Evolutionary conservation across 176 grass and related monocot species (phyloP).

Genomic region (Carex scoparia): DNA sequence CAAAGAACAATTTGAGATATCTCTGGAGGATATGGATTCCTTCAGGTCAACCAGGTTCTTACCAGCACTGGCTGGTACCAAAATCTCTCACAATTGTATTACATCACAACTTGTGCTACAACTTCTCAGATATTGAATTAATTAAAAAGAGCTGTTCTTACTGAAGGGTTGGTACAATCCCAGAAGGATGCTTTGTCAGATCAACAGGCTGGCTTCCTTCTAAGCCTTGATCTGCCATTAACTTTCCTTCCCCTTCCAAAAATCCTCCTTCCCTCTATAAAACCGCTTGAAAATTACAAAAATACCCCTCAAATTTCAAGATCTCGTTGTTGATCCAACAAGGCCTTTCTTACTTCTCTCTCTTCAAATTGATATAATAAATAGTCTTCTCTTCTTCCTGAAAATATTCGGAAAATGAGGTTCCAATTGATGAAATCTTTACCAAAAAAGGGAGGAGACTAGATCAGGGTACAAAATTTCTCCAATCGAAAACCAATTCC

Average conservation of each 20-base stretch:
- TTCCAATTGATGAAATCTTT: neutral
- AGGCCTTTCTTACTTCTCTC: neutral
- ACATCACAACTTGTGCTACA: neutral
- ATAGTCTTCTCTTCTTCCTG: neutral
- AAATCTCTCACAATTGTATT: neutral
- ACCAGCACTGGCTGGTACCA: neutral
- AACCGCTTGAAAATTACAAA: neutral
- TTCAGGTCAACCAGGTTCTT: neutral
- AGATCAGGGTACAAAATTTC: neutral
- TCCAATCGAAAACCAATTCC: neutral
- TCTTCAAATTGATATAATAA: neutral
- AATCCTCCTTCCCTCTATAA: neutral
- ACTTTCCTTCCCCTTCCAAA: neutral
- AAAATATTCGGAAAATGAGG: neutral
- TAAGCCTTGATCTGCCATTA: conserved; percentile 64
- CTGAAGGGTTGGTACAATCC: conserved; percentile 95
- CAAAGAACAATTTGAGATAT: too few relatives aligned
- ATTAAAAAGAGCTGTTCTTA: conserved; percentile 31
- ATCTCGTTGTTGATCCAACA: neutral
- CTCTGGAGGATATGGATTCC: too few relatives aligned
- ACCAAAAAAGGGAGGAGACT: neutral
- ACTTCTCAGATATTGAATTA: neutral
- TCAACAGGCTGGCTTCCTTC: conserved; percentile 89
- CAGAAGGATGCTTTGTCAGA: conserved; percentile 82
- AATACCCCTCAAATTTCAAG: neutral